Percentiles rank a stretch among this genome's conserved stretches.
Evolutionary conservation across 805 yeast species (phyloP).

Genomic region (Isabelozyma rhagii): DNA sequence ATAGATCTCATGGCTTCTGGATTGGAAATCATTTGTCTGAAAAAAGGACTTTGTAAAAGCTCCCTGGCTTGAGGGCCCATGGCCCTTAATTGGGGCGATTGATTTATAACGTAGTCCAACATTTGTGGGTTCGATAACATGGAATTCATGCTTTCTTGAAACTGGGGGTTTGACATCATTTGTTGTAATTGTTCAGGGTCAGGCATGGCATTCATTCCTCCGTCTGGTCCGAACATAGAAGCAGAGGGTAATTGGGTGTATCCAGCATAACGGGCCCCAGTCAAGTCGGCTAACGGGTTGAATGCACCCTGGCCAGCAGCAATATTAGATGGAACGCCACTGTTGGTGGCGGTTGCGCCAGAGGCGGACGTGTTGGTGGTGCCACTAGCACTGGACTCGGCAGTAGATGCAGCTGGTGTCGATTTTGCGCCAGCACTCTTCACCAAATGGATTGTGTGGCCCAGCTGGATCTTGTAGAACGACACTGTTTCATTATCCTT

Average conservation of each 20-base stretch:
- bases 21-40: constrained; percentile 67
- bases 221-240: constrained; percentile 90
- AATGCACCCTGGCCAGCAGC: constrained; percentile 87
- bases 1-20: constrained; percentile 83
- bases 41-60: constrained; percentile 77
- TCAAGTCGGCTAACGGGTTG: constrained; percentile 87
- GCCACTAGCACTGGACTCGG: constrained; percentile 17
- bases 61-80: constrained; percentile 90
- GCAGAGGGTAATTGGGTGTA: constrained; percentile 83
- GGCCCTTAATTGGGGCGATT: constrained; percentile 77
- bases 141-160: constrained; percentile 78
- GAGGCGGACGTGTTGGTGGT: constrained; percentile 13
- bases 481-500: constrained; percentile 77
- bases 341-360: constrained; percentile 3
- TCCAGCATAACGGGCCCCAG: constrained; percentile 96
- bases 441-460: constrained; percentile 86
- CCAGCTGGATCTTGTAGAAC: constrained; percentile 76
- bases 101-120: constrained; percentile 76
- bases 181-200: constrained; percentile 69
- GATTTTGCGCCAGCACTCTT: constrained; percentile 60
- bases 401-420: constrained; percentile 19
- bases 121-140: constrained; percentile 85
- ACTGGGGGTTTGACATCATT: constrained; percentile 78
- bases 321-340: constrained; percentile 68
- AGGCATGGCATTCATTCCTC: constrained; percentile 80